These are phyloP conservation scores for Neoscytalidium dimidiatum DNA, from an alignment of 2,329 filamentous ascomycete genomes.

Conservation along the genomic window DNA sequence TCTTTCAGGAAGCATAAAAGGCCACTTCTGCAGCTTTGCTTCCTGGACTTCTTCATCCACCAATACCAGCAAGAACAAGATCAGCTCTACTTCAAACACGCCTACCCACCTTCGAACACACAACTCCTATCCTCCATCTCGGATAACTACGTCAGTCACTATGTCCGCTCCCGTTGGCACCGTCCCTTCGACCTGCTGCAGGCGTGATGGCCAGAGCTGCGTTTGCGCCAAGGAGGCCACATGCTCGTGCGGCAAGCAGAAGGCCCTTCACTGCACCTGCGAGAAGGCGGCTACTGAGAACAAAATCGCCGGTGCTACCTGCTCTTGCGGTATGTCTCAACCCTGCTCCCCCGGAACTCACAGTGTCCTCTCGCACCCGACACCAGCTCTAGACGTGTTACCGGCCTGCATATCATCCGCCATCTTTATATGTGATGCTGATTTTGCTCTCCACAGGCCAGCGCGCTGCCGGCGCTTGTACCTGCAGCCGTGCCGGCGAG, in stretches of 20 bases:
- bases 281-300: conserved; percentile 78
- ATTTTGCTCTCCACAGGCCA: conserved; percentile 48
- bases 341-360: background rate
- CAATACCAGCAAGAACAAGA: background rate
- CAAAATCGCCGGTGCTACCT: conserved; percentile 68
- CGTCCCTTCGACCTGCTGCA: conserved; percentile 60
- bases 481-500: conserved; percentile 68
- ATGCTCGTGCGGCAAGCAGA: conserved; percentile 89
- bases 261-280: conserved; percentile 84
- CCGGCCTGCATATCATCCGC: background rate
- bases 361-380: background rate
- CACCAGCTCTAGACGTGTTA: background rate
- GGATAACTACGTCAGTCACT: background rate
- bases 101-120: background rate
- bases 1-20: conserved; percentile 8
- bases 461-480: conserved; percentile 78
- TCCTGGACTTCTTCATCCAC: background rate
- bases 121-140: too few species aligned
- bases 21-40: background rate
- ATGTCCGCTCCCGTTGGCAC: conserved; percentile 42
- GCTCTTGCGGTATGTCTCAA: conserved; percentile 69
- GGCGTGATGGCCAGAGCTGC: conserved; percentile 57
- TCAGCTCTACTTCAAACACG: background rate
- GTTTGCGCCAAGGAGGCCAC: conserved; percentile 61
- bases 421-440: background rate